A percentile compares a stretch with the other conserved stretches of the same genome.
Evolutionary conservation across 495 filamentous ascomycete genomes (phyloP).

Genomic region (Talaromyces wortmannii): DNA sequence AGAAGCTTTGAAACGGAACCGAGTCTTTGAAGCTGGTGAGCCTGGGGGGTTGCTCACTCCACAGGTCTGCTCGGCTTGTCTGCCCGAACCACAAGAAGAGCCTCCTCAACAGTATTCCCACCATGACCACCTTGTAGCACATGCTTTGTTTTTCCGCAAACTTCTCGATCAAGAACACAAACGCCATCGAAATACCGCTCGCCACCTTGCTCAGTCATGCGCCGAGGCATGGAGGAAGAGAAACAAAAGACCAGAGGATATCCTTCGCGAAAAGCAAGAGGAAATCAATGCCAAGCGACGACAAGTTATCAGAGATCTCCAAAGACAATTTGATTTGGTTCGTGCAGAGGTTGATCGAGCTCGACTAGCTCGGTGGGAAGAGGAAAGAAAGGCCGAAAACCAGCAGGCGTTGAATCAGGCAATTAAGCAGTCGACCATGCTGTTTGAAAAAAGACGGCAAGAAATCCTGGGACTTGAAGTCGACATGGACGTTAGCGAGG

Average conservation of each 20-base stretch:
- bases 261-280: constrained; percentile 40
- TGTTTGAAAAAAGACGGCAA: constrained; percentile 46
- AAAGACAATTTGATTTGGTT: constrained; percentile 73
- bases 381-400: constrained; percentile 72
- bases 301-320: constrained; percentile 61
- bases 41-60: constrained; percentile 68
- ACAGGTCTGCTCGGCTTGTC: constrained; percentile 65
- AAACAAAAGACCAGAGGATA: constrained; percentile 37
- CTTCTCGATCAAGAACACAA: constrained; percentile 70
- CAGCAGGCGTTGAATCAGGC: constrained; percentile 79
- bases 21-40: constrained; percentile 61
- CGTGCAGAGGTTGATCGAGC: constrained; percentile 65
- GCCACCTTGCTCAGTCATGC: constrained; percentile 37
- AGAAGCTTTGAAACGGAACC: constrained; percentile 44
- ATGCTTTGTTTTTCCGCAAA: constrained; percentile 72
- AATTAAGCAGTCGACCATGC: constrained; percentile 60
- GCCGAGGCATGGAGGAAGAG: constrained; percentile 39
- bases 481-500: constrained; percentile 16
- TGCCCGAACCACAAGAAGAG: constrained; percentile 67
- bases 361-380: constrained; percentile 72
- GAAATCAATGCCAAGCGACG: constrained; percentile 54
- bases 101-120: constrained; percentile 76
- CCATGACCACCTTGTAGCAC: constrained; percentile 74
- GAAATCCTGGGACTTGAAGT: constrained; percentile 40
- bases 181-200: constrained; percentile 52